Percentiles rank a stretch among this genome's conserved stretches.
Evolutionary conservation across 768 basidiomycete species (phyloP).

Genomic region (Phylloporus arenicola): DNA sequence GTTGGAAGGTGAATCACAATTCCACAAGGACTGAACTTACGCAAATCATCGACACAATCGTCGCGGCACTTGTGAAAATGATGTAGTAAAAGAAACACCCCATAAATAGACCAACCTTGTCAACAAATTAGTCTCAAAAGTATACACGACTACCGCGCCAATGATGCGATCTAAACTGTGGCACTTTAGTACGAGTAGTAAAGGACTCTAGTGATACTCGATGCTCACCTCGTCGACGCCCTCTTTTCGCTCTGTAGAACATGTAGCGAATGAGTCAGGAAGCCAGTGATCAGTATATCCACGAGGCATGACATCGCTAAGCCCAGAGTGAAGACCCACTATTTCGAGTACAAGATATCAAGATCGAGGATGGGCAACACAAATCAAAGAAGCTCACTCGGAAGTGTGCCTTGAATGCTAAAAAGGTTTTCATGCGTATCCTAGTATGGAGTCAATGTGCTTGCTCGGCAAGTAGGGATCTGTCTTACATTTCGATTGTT

Average conservation of each 20-base stretch:
- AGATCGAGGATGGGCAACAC: background rate
- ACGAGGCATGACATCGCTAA: slow-evolving; percentile 44
- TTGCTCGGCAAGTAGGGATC: background rate
- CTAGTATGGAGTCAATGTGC: slow-evolving; percentile 6
- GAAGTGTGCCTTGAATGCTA: slow-evolving; percentile 21
- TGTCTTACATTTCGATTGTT: slow-evolving; percentile 28
- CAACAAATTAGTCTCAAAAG: slow-evolving; percentile 48
- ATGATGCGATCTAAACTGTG: slow-evolving; percentile 44
- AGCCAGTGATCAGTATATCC: slow-evolving; percentile 45
- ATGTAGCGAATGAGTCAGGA: slow-evolving; percentile 40
- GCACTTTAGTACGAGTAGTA: background rate
- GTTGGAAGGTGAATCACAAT: background rate
- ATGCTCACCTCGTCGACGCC: slow-evolving; percentile 33
- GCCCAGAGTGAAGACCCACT: slow-evolving; percentile 51
- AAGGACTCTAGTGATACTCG: background rate
- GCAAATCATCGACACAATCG: slow-evolving; percentile 38
- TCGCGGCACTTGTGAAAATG: slow-evolving; percentile 30
- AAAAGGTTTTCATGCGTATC: slow-evolving; percentile 24
- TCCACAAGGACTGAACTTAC: slow-evolving; percentile 24
- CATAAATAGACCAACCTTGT: slow-evolving; percentile 34
- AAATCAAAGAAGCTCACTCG: slow-evolving; percentile 6
- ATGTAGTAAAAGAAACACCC: background rate
- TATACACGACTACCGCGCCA: slow-evolving; percentile 44
- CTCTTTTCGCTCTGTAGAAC: slow-evolving; percentile 37
- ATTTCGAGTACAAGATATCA: background rate